Percentiles rank a stretch among this genome's conserved stretches.
Conservation (phyloP, 495 filamentous ascomycete species). For the Pyrenopolyporus hunteri region DNA sequence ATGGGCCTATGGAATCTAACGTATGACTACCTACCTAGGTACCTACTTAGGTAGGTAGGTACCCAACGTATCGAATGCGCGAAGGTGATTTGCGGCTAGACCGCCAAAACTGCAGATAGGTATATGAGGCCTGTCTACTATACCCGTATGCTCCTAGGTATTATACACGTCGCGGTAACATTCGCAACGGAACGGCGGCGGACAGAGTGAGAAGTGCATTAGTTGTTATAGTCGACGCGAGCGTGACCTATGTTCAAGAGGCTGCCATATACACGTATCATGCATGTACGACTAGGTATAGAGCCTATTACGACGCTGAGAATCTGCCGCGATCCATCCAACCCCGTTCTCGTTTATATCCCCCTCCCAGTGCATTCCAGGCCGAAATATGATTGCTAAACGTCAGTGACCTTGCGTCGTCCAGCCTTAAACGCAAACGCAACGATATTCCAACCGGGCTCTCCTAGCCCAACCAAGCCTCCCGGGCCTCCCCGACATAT, state of each 20-base stretch:
- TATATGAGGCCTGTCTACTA: not conserved
- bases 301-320: conserved; percentile 17
- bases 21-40: too few relatives aligned
- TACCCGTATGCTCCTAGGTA: conserved; percentile 10
- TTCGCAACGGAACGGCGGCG: not conserved
- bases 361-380: not conserved
- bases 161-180: conserved; percentile 1
- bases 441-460: not conserved
- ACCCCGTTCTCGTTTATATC: conserved; percentile 1
- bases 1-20: conserved; percentile 8
- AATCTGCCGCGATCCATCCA: conserved; percentile 9
- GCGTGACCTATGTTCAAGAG: conserved; percentile 22
- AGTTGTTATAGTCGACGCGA: conserved; percentile 12
- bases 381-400: not conserved
- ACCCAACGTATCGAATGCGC: not conserved
- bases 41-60: too few relatives aligned
- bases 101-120: not conserved
- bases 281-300: conserved; percentile 24
- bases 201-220: conserved; percentile 8
- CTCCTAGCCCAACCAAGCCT: not conserved
- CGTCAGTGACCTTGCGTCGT: not conserved
- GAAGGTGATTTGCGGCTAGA: conserved; percentile 12
- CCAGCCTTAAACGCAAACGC: not conserved
- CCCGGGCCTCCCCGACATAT: conserved; percentile 14
- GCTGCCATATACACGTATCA: conserved; percentile 27